Evolutionary conservation across 768 basidiomycete genomes (phyloP), one percentile per base, ranked within the genome.

Genomic region (Boletus subparvulus): DNA sequence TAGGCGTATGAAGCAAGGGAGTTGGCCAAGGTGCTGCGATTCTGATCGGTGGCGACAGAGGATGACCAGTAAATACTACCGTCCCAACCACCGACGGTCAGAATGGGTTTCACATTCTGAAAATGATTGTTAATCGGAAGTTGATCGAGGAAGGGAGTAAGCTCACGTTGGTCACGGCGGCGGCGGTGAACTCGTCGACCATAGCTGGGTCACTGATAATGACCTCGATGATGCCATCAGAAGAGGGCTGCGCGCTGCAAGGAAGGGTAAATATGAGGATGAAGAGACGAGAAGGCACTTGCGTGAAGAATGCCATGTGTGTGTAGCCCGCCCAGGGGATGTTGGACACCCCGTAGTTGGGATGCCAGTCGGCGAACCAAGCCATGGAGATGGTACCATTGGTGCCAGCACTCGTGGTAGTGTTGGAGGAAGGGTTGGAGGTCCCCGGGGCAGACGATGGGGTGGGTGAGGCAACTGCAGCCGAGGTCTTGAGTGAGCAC

Each of bases 331-430:
- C 65, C 89, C 89, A 92, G 55, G 75, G 77, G 61, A 92, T 77
- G 41, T 80, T 74, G 26, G 76, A 72, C 28, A 86, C 74, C 1
- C 80, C 73, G 1, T 72, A 73, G 33, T 70, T 61, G 26, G 80
- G 69, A 65, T 87, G 84, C 84, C 84, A 92, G 44, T 84, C 83
- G 30, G 87, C 83, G 62, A 78, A 89, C 88, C 88, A 91, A 16
- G 84, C 77, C 46, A 81, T 74, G n/a, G 84, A 76, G 16, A 86
- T 75, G 47, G 45, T 59, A 6, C 69, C 65, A 56, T 28, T 63
- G 61, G 67, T 61, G 62, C 65, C 66, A 17, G 62, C 61, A 52
- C 63, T 58, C 1, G 62, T 56, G 36, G 67, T 50, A 3, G 61
- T 37, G 43, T 57, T 62, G 3, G 69, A 16, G 12, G 61, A 36